phyloP scores from a whole-genome alignment of 805 yeast genomes.

The Yamadazyma laniorum region DNA sequence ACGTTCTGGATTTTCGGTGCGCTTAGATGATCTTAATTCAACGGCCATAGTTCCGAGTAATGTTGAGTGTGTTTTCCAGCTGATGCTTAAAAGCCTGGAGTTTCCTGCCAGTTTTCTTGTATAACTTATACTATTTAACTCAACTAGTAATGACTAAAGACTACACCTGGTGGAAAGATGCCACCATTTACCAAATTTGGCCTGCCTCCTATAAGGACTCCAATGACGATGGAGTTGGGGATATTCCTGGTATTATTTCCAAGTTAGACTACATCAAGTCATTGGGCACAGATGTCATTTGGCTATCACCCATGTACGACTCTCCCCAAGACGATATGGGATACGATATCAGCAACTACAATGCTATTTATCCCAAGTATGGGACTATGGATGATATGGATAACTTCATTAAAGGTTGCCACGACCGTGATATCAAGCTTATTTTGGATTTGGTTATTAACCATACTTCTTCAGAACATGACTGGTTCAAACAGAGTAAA shows the following conservation, averaged over 20 bases:
- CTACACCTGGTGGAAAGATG: constrained; percentile 55
- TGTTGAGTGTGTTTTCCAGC: not conserved
- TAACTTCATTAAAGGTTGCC: constrained; percentile 44
- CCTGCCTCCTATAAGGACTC: constrained; percentile 61
- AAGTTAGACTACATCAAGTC: constrained; percentile 50
- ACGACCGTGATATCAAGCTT: constrained; percentile 50
- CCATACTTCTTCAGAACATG: constrained; percentile 56
- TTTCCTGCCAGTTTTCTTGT: too few species aligned
- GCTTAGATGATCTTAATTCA: not conserved
- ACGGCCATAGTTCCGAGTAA: not conserved
- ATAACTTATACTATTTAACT: not conserved
- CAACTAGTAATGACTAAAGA: constrained; percentile 10
- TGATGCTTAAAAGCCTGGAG: too few species aligned
- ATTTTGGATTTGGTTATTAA: constrained; percentile 57
- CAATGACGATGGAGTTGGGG: constrained; percentile 60
- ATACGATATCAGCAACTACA: constrained; percentile 56
- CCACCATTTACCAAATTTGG: constrained; percentile 56
- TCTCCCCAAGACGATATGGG: constrained; percentile 66
- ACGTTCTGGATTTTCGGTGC: too few species aligned
- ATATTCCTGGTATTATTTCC: constrained; percentile 51
- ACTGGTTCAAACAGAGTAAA: constrained; percentile 57
- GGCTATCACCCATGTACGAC: constrained; percentile 59
- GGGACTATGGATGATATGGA: constrained; percentile 57
- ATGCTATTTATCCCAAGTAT: constrained; percentile 48
- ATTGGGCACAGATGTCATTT: constrained; percentile 50